Evolutionary conservation across 805 yeast genomes (phyloP), one percentile per base, ranked within the genome.

Genomic region (Yamadazyma akitaensis): DNA sequence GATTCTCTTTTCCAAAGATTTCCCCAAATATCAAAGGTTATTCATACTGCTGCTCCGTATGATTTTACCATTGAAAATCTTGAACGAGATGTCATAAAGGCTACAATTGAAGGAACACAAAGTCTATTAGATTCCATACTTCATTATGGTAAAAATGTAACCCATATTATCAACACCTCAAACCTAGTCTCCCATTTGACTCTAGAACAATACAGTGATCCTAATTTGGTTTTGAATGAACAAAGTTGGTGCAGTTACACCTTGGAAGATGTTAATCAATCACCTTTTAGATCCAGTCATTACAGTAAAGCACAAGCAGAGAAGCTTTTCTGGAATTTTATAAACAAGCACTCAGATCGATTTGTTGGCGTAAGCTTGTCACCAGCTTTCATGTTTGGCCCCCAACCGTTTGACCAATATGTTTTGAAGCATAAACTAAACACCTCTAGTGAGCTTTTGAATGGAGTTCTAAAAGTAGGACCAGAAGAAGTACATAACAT

Each of bases 131-230:
- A 62, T 33, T 77, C 85, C 0, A 72, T 77, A 16, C 55, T 65
- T 53, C 54, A 60, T n/a, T 63, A 64, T 36, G 73, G 69, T 28
- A 62, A 67, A 11, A 56, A 67, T 24, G 72, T 80, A 10, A 72
- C 65, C 45, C 63, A 74, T 46, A 71, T 80, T 19, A 81, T 80
- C 17, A 54, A 76, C 19, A 78, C 82, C 14, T 79, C 84, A 1
- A 76, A 80, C 10, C 31, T 41, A 5, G 13, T 32, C 12, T 41
- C 50, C 1, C 64, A 80, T 33, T 37, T 30, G 18, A 39, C 44
- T 3, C 28, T 45, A 17, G 44, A 45, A 28, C 40, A 45, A 37
- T 45, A 45, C 21, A 36, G 36, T 12, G 33, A 45, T 24, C 30
- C 44, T 7, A 16, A 12, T 9, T 42, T 65, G 18, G 56, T 65